Evolutionary conservation across 2,329 filamentous ascomycete species (phyloP).

Genomic region (Fusarium lateritium): DNA sequence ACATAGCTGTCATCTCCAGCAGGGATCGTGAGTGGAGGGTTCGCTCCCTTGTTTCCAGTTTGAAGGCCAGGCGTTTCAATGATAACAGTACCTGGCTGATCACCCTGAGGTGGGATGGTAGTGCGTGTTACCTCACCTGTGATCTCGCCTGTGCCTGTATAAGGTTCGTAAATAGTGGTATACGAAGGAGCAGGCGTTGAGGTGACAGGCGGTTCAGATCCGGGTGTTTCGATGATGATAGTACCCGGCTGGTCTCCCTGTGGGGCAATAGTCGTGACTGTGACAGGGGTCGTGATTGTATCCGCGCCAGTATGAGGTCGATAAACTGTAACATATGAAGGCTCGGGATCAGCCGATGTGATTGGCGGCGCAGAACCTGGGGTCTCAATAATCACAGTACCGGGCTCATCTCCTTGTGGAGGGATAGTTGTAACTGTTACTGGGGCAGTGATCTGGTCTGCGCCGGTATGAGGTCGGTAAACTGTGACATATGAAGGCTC

Average conservation of each 20-base stretch:
- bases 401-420: conserved; percentile 5
- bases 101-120: conserved; percentile 17
- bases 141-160: conserved; percentile 21
- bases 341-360: conserved; percentile 2
- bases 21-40: conserved; percentile 24
- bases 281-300: conserved; percentile 1
- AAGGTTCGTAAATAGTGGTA: conserved; percentile 31
- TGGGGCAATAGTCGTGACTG: conserved; percentile 11
- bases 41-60: conserved; percentile 20
- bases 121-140: conserved; percentile 18
- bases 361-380: conserved; percentile 5
- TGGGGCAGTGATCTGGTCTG: conserved; percentile 7
- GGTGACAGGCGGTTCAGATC: conserved; percentile 4
- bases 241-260: conserved; percentile 19
- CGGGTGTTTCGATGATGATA: conserved; percentile 28
- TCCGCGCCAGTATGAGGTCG: conserved; percentile 6
- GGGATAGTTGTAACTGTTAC: conserved; percentile 12
- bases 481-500: conserved; percentile 23
- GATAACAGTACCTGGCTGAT: conserved; percentile 29
- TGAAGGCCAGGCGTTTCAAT: conserved; percentile 26
- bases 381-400: conserved; percentile 27
- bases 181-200: conserved; percentile 18
- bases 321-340: conserved; percentile 15
- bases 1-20: conserved; percentile 8
- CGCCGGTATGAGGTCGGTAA: conserved; percentile 6